phyloP scores from a whole-genome alignment of 2,329 filamentous ascomycete species.

The Talaromyces islandicus region DNA sequence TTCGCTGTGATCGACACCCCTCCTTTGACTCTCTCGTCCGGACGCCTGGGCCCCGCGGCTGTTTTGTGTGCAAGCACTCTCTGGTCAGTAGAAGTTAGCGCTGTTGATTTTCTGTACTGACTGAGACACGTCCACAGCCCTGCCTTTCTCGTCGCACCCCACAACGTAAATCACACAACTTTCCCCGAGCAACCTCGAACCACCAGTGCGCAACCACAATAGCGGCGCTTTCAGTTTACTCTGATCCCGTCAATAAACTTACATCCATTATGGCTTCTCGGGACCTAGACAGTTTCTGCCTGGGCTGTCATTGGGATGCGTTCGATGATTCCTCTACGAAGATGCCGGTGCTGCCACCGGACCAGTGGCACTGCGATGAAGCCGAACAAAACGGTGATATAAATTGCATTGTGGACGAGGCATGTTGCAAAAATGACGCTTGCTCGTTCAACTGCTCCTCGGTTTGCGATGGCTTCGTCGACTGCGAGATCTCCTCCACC shows the following conservation, averaged over 20 bases:
- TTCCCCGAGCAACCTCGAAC: not conserved
- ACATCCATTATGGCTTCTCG: constrained; percentile 23
- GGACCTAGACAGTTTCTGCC: constrained; percentile 29
- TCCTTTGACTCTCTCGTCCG: not conserved
- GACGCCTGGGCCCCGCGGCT: not conserved
- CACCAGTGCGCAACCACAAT: not conserved
- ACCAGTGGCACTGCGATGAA: constrained; percentile 25
- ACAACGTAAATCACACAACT: not conserved
- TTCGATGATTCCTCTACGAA: constrained; percentile 26
- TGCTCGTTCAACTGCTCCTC: constrained; percentile 34
- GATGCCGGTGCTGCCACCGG: constrained; percentile 17
- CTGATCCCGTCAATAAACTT: not conserved
- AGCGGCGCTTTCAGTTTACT: not conserved
- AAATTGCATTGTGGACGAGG: constrained; percentile 25
- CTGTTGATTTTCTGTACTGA: not conserved
- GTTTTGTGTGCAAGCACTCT: not conserved
- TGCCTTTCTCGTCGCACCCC: not conserved
- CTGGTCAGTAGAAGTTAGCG: not conserved
- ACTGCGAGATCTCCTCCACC: constrained; percentile 30
- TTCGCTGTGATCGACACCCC: not conserved
- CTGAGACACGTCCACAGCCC: not conserved
- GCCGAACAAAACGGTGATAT: constrained; percentile 21
- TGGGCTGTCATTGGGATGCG: constrained; percentile 37
- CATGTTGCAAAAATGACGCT: constrained; percentile 35
- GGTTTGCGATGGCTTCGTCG: constrained; percentile 36